A percentile compares a stretch with the other conserved stretches of the same genome.
phyloP scores from a whole-genome alignment of 2,329 filamentous ascomycete genomes.

The Chaetomium sp. region DNA sequence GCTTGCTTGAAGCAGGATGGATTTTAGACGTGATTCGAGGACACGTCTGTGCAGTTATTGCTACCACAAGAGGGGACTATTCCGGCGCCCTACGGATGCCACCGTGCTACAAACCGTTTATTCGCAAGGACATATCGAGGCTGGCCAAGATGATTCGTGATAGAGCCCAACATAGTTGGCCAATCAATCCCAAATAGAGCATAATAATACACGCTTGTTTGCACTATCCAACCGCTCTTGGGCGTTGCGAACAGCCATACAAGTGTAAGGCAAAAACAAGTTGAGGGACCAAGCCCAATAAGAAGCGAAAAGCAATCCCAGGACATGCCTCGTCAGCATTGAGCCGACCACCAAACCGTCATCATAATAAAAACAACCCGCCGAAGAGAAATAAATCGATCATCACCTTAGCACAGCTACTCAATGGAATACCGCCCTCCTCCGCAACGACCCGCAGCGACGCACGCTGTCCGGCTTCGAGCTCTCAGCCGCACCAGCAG shows the following conservation, averaged over 20 bases:
- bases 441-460: not conserved
- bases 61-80: not conserved
- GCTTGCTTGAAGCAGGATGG: slow-evolving; percentile 36
- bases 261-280: not conserved
- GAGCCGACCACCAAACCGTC: not conserved
- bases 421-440: not conserved
- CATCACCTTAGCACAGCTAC: not conserved
- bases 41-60: not conserved
- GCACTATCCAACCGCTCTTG: not conserved
- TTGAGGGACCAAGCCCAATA: not conserved
- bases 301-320: slow-evolving; percentile 5
- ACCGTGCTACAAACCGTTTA: not conserved
- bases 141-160: not conserved
- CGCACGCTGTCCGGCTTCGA: not conserved
- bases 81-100: not conserved
- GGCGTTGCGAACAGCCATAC: not conserved
- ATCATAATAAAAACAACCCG: not conserved
- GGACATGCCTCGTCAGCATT: slow-evolving; percentile 12
- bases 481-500: slow-evolving; percentile 2
- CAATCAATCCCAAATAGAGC: not conserved
- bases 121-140: not conserved
- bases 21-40: not conserved
- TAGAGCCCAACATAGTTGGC: not conserved
- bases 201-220: not conserved
- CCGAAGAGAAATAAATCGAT: not conserved